Base-by-base conservation (phyloP, 305 asterid genomes). In the Fraxinus velutina region DNA sequence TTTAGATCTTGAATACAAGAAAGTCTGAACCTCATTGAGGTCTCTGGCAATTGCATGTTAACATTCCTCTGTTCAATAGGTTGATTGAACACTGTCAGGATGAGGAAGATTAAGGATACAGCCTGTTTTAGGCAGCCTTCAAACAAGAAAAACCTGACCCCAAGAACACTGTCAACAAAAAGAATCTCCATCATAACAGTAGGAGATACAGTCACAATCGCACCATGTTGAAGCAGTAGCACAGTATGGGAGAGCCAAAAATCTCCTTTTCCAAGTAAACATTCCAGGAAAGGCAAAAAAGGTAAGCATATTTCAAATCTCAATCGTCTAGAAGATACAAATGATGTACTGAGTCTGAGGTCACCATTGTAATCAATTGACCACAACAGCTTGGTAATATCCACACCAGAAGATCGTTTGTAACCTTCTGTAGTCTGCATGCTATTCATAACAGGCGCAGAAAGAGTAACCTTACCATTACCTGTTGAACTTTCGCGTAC, bases 111-210 rank as follows among this genome's bases (percentile, higher is more conserved):
- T 75, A 93, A 88, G 84, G 88, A 84, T 80, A 94, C 83, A 81
- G 96, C 97, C 83, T 88, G 92, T 86, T 87, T 88, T 89, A 96
- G 84, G 90, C 90, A 88, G 74, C 98, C 95, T 83, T 94, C 97
- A 80, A 88, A 89, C 81, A 89, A 84, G 76, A 93, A 84, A 83
- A 87, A 85, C 87, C 90, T 93, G 92, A 94, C 84, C 83, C 99
- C 99, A 84, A 87, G 86, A 82, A 85, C 83, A 83, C 86, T 91
- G 85, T 96, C 99, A 76, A 96, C 88, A 76, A 94, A 89, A 85
- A 96, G 95, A 82, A 94, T 91, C 94, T 94, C 97, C 89, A 96
- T 80, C 64, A 77, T 77, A 88, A 96, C 90, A 77, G 89, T 87
- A 52, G 96, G 97, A 89, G 98, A 92, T 75, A 88, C 86, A 79